Evolutionary conservation across 2,329 filamentous ascomycete genomes (phyloP).

Genomic region (Sphaerulina vaccinii): DNA sequence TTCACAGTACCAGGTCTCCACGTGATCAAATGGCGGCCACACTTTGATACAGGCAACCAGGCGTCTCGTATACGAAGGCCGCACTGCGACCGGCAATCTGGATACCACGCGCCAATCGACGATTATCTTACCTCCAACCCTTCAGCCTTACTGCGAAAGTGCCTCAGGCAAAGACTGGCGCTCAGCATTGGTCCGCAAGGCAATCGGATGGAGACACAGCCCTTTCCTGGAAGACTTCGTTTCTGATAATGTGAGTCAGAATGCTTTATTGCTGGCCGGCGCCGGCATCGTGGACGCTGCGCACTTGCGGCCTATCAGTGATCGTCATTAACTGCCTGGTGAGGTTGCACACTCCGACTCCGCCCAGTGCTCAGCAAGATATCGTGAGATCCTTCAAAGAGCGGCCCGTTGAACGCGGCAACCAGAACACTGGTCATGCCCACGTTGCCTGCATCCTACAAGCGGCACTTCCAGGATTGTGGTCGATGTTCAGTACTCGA

Average conservation of each 20-base stretch:
- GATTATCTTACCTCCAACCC: background rate
- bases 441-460: too few species aligned
- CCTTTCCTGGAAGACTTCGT: background rate
- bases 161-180: background rate
- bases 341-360: background rate
- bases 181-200: background rate
- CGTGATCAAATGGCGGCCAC: background rate
- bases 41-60: background rate
- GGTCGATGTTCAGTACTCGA: too few species aligned
- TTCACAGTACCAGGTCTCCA: background rate
- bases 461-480: too few species aligned
- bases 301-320: background rate
- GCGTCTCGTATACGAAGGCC: background rate
- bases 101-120: background rate
- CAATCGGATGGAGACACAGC: background rate
- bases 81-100: background rate
- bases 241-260: background rate
- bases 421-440: background rate
- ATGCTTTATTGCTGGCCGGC: background rate
- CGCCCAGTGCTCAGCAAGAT: background rate
- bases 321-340: background rate
- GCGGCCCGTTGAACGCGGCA: background rate
- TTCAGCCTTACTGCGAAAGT: constrained; percentile 7
- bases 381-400: background rate
- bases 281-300: background rate